Percentiles rank a stretch among this genome's conserved stretches.
phyloP scores from a whole-genome alignment of 83 land plant species.

The Diphasiastrum complanatum region DNA sequence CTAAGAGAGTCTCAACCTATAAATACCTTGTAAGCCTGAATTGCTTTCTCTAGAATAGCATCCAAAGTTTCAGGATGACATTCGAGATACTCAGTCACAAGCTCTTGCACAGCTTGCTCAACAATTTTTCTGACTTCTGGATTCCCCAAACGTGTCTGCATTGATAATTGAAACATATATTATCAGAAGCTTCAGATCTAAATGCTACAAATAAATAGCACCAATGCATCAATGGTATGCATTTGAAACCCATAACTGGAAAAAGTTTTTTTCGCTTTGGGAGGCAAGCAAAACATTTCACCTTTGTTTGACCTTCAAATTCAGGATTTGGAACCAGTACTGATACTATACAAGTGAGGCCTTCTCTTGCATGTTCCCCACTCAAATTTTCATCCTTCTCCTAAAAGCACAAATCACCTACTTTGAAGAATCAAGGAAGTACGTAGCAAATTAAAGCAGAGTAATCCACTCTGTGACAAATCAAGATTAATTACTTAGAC shows the following conservation, averaged over 20 bases:
- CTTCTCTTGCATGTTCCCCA: slow-evolving; percentile 98
- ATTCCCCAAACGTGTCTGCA: slow-evolving; percentile 95
- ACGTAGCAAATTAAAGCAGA: neutral
- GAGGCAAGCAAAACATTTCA: slow-evolving; percentile 1
- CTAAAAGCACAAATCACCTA: slow-evolving; percentile 26
- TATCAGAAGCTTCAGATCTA: slow-evolving; percentile 3
- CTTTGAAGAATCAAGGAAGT: neutral
- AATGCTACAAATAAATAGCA: neutral
- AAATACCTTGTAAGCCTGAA: slow-evolving; percentile 92
- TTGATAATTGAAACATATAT: slow-evolving; percentile 4
- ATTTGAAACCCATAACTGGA: too few species aligned
- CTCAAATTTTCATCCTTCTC: slow-evolving; percentile 85
- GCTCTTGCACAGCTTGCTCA: slow-evolving; percentile 80
- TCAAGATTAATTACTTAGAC: too few species aligned
- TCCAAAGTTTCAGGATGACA: slow-evolving; percentile 85
- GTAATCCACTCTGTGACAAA: too few species aligned
- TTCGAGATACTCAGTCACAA: slow-evolving; percentile 86
- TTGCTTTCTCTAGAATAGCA: slow-evolving; percentile 76
- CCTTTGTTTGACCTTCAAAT: slow-evolving; percentile 99
- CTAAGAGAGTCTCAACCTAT: too few species aligned
- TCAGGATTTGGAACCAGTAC: slow-evolving; percentile 94
- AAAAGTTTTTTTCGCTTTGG: neutral
- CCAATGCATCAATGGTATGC: too few species aligned
- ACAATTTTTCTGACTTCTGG: slow-evolving; percentile 90
- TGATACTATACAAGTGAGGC: slow-evolving; percentile 79